Evolutionary conservation across 768 basidiomycete species (phyloP).

Genomic region (Suillus americanus): DNA sequence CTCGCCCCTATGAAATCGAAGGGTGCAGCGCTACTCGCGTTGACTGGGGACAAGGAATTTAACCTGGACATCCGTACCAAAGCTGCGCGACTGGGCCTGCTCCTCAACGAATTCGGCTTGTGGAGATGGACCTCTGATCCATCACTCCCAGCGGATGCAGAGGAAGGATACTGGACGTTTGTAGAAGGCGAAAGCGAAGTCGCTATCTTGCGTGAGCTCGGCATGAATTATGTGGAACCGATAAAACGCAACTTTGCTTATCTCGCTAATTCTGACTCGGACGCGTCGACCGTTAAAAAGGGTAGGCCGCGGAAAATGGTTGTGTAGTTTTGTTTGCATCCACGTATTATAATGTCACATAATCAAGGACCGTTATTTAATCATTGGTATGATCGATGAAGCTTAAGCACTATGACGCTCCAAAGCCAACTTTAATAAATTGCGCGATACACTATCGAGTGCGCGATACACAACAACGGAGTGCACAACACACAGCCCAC

Average conservation of each 20-base stretch:
- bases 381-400: background rate
- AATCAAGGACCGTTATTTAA: background rate
- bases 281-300: background rate
- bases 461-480: too few species aligned
- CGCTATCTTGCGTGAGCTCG: conserved; percentile 43
- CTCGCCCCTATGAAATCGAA: conserved; percentile 47
- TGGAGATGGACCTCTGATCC: conserved; percentile 50
- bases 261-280: conserved; percentile 1
- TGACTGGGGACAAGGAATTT: conserved; percentile 60
- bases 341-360: background rate
- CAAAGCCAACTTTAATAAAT: too few species aligned
- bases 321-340: background rate
- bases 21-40: conserved; percentile 50
- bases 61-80: conserved; percentile 38
- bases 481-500: too few species aligned
- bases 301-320: conserved; percentile 7
- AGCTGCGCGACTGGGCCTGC: conserved; percentile 46
- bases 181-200: conserved; percentile 44
- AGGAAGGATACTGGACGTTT: conserved; percentile 47
- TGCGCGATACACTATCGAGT: too few species aligned
- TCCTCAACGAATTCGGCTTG: conserved; percentile 61
- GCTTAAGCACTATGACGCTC: too few species aligned
- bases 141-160: conserved; percentile 5
- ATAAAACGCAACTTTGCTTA: conserved; percentile 36
- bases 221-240: conserved; percentile 42